Evolutionary conservation across 768 basidiomycete genomes (phyloP), one percentile per base, ranked within the genome.

Genomic region (Crassisporium funariophilum): DNA sequence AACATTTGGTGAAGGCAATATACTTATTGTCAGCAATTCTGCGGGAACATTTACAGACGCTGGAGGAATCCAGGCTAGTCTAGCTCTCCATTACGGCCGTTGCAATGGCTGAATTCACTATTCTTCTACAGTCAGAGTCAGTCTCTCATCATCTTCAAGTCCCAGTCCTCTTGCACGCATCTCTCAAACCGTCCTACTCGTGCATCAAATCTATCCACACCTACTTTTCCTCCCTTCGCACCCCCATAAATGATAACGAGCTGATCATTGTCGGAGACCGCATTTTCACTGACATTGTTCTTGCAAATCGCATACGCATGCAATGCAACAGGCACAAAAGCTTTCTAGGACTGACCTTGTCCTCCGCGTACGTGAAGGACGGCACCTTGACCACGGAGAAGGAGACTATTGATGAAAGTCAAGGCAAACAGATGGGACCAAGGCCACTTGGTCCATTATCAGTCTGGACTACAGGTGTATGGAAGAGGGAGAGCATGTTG

Each of bases 11-110:
- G 75, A 82, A 19, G 77, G 76, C 0, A 87, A 91, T 49, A 80
- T 99, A 4, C 71, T 99, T 50, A 82, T 98, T 36, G 95, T 98
- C 24, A 92, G 90, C 65, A 99, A 99, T 62, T 94, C 95, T 15
- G 92, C 92, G 0, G 95, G 95, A 1, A 88, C 91, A 19, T 77
- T 72, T 46, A 75, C 83, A 46, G 91, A 91, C 53, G 72, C 84
- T 0, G 88, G 85, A 15, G 82, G 82, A 11, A 78, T 98, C 35
- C 89, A 94, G 67, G 95, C 91, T 53, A 56, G 78, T 73, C 39
- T 33, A 17, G 29, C 49, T 16, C 34, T 45, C 10, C 38, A 31
- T 25, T 24, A 21, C 25, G 7, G 16, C 20, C 46, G 24, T 15
- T 21, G 39, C 29, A 35, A 24, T 39, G 24, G 19, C 33, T 21